Conservation (phyloP, 2,329 filamentous ascomycete species). For the Colletotrichum navitas region DNA sequence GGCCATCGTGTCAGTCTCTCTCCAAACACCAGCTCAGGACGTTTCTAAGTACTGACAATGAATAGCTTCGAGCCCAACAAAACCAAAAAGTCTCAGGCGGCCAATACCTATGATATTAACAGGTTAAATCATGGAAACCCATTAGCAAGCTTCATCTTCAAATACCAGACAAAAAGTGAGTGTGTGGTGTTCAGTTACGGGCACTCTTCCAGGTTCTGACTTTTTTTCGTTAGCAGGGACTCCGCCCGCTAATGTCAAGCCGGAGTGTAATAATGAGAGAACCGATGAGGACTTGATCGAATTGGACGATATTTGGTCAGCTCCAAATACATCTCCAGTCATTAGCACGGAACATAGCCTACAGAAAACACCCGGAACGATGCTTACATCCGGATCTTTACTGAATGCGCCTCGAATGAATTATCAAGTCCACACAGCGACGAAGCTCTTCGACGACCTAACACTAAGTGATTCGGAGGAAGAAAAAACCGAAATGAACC, state of each 20-base stretch:
- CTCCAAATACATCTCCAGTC: no score
- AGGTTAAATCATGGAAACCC: neutral
- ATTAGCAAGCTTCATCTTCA: neutral
- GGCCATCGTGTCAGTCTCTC: neutral
- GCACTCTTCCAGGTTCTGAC: neutral
- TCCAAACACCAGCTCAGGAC: neutral
- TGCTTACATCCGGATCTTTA: neutral
- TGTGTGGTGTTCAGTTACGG: neutral
- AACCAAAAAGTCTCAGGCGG: neutral
- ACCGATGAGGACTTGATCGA: neutral
- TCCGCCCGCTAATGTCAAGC: no score
- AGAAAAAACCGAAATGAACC: neutral
- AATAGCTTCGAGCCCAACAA: neutral
- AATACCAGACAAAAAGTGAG: slow-evolving; percentile 1
- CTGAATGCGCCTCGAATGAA: neutral
- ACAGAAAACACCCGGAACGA: neutral
- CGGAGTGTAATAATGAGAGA: neutral
- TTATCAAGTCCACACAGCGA: neutral
- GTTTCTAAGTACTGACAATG: neutral
- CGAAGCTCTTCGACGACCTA: neutral
- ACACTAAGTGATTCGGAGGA: neutral
- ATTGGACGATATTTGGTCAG: neutral
- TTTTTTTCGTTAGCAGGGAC: neutral
- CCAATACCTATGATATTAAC: neutral
- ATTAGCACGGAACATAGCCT: fast-evolving